phyloP scores from a whole-genome alignment of 192 early-diverging fungal genomes.

The Coemansia sp. region DNA sequence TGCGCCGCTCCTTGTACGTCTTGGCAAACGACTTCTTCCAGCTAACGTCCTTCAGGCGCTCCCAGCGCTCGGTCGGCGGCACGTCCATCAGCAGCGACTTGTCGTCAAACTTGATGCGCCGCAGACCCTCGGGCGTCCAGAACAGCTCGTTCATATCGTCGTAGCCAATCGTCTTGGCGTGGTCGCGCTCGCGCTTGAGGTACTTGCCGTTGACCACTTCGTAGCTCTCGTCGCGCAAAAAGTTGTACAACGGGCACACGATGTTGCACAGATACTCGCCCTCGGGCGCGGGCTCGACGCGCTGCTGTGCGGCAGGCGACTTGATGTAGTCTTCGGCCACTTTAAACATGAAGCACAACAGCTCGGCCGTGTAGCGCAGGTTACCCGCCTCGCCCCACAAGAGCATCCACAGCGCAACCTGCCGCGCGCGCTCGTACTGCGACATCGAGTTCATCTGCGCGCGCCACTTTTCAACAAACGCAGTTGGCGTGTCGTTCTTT shows the following conservation, averaged over 20 bases:
- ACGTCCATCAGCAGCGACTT: constrained; percentile 60
- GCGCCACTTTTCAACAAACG: constrained; percentile 64
- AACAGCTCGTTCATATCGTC: constrained; percentile 84
- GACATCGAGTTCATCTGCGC: constrained; percentile 66
- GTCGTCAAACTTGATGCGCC: constrained; percentile 54
- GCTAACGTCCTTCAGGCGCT: constrained; percentile 57
- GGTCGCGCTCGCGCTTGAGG: constrained; percentile 73
- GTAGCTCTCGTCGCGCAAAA: constrained; percentile 72
- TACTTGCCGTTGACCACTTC: constrained; percentile 64
- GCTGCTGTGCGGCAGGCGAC: constrained; percentile 55
- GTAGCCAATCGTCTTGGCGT: constrained; percentile 70
- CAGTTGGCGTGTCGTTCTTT: constrained; percentile 44
- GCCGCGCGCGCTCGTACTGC: constrained; percentile 64
- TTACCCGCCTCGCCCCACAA: constrained; percentile 79
- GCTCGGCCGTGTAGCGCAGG: constrained; percentile 69
- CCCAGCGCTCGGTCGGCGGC: constrained; percentile 60
- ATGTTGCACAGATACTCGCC: constrained; percentile 68
- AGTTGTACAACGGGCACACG: constrained; percentile 67
- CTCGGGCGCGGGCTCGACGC: constrained; percentile 54
- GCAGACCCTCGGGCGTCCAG: constrained; percentile 68
- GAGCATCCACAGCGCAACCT: constrained; percentile 69
- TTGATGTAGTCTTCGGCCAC: constrained; percentile 54
- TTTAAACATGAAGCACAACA: constrained; percentile 78
- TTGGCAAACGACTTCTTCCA: constrained; percentile 72
- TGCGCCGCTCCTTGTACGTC: constrained; percentile 81